phyloP scores from a whole-genome alignment of 257 asterid species.

The Leonotis leonurus region DNA sequence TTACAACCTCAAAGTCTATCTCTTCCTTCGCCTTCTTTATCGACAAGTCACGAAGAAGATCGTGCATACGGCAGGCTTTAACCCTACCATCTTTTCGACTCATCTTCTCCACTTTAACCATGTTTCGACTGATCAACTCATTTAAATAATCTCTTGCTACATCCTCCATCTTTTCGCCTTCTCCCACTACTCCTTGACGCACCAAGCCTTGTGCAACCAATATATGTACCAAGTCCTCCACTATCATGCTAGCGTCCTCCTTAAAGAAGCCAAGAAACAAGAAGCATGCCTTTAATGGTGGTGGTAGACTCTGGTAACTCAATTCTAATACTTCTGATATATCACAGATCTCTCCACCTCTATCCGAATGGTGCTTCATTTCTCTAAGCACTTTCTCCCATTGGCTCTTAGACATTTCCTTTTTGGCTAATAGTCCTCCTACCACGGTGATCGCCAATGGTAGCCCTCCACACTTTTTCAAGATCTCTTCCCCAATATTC shows the following conservation, averaged over 20 bases:
- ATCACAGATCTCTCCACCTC: background rate
- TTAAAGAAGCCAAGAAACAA: background rate
- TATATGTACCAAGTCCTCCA: background rate
- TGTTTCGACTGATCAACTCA: slow-evolving; percentile 19
- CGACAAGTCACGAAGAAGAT: slow-evolving; percentile 17
- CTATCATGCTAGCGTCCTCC: background rate
- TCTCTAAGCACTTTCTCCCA: slow-evolving; percentile 17
- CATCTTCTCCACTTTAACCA: slow-evolving; percentile 8
- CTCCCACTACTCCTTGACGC: background rate
- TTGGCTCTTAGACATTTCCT: background rate
- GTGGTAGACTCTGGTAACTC: slow-evolving; percentile 20
- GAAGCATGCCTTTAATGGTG: slow-evolving; percentile 21
- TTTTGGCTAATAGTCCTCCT: slow-evolving; percentile 14
- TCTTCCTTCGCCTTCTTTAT: slow-evolving; percentile 18
- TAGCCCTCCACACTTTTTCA: slow-evolving; percentile 17
- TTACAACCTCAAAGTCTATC: slow-evolving; percentile 6
- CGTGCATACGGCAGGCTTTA: background rate
- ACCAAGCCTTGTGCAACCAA: background rate
- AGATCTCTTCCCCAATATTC: slow-evolving; percentile 4
- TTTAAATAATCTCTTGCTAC: slow-evolving; percentile 10
- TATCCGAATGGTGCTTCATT: background rate
- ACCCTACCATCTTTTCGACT: too few species aligned
- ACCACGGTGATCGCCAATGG: slow-evolving; percentile 19
- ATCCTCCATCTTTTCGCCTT: too few species aligned
- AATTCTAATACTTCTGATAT: background rate